Percentiles rank a stretch among this genome's conserved stretches.
These are phyloP conservation scores for Cercospora sojina DNA, from an alignment of 2,329 filamentous ascomycete species.

Conservation along the genomic window DNA sequence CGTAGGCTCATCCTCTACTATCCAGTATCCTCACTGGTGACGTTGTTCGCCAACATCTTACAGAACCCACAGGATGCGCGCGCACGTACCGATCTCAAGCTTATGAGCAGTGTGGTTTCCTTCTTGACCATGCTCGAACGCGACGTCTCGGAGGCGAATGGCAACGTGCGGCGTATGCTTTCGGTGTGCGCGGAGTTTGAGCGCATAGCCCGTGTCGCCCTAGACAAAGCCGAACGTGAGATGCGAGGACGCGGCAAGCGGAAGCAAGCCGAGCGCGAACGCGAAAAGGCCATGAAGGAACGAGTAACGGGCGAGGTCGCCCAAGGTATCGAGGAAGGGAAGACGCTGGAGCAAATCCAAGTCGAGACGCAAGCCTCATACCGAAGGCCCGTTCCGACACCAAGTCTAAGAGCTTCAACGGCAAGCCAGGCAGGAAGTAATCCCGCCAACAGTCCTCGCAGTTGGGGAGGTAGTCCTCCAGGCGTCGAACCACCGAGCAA, in stretches of 20 bases:
- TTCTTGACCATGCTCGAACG: conserved; percentile 87
- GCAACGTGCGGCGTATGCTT: conserved; percentile 90
- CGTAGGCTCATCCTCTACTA: conserved; percentile 89
- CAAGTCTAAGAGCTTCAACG: conserved; percentile 32
- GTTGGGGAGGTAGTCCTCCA: conserved; percentile 31
- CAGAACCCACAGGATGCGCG: conserved; percentile 90
- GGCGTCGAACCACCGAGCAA: conserved; percentile 20
- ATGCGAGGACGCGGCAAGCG: conserved; percentile 77
- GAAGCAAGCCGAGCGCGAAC: conserved; percentile 63
- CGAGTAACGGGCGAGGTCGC: conserved; percentile 26
- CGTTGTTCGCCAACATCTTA: conserved; percentile 91
- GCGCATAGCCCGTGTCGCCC: conserved; percentile 83
- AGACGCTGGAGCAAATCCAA: conserved; percentile 39
- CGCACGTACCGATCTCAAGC: conserved; percentile 80
- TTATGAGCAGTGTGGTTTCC: conserved; percentile 91
- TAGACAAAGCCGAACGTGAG: conserved; percentile 89
- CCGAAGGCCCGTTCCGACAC: conserved; percentile 36
- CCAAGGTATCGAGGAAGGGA: conserved; percentile 36
- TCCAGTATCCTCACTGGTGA: conserved; percentile 90
- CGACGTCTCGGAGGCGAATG: conserved; percentile 61
- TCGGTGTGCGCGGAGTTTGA: conserved; percentile 95
- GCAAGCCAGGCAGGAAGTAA: conserved; percentile 29
- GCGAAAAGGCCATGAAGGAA: conserved; percentile 35
- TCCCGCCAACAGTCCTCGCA: conserved; percentile 31
- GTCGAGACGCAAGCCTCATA: conserved; percentile 39